Conservation (phyloP, 164 flowering plant species). For the Cinnamomum micranthum region DNA sequence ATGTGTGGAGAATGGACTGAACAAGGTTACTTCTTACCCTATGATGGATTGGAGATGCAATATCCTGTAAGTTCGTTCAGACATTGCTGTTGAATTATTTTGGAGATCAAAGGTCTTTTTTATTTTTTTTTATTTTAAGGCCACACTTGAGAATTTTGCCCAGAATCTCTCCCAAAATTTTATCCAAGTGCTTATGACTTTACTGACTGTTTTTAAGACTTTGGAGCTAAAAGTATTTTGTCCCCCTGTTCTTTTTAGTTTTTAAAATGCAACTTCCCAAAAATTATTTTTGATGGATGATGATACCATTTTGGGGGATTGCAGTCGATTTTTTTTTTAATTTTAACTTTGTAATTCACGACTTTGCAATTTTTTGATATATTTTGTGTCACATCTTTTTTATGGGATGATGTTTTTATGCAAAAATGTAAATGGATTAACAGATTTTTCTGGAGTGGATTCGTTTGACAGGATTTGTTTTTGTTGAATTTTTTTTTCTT, state of each 20-base stretch:
- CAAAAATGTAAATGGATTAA: not conserved
- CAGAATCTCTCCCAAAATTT: not conserved
- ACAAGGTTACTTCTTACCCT: constrained; percentile 32
- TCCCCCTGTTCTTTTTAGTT: no score
- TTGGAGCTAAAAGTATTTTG: no score
- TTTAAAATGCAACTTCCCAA: no score
- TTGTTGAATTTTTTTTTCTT: no score
- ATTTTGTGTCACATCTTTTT: no score
- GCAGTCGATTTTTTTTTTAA: no score
- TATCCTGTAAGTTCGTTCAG: constrained; percentile 37
- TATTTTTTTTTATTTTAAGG: not conserved
- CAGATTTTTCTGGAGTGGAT: not conserved
- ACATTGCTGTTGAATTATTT: not conserved
- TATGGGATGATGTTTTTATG: not conserved
- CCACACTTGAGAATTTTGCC: not conserved
- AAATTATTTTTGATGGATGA: no score
- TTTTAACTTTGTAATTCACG: no score
- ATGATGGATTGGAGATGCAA: constrained; percentile 39
- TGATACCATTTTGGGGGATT: no score
- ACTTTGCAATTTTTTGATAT: no score
- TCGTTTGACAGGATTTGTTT: not conserved
- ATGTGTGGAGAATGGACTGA: constrained; percentile 35
- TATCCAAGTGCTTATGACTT: not conserved
- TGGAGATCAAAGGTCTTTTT: not conserved
- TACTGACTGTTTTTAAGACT: no score